Percentiles rank a stretch among this genome's conserved stretches.
These are phyloP conservation scores for Dryas integrifolia DNA, from an alignment of 331 rosid species.

Conservation along the genomic window DNA sequence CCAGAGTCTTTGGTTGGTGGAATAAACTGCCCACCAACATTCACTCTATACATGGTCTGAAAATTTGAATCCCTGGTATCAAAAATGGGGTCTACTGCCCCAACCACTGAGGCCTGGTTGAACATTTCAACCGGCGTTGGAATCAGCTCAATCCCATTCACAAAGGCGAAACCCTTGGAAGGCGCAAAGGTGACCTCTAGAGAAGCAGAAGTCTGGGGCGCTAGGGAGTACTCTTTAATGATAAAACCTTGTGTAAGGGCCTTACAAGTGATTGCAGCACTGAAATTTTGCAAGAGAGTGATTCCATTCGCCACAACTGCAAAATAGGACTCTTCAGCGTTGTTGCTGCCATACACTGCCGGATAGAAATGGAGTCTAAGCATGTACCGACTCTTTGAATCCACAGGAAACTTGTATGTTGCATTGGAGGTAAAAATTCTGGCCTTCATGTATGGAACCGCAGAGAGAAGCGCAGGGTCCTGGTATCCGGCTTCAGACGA, in stretches of 20 bases:
- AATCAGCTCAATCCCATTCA: conserved; percentile 72
- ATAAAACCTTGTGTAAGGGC: conserved; percentile 79
- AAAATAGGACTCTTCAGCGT: conserved; percentile 53
- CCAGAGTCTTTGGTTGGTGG: conserved; percentile 68
- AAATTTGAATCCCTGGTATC: conserved; percentile 39
- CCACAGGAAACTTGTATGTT: conserved; percentile 53
- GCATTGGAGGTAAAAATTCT: conserved; percentile 56
- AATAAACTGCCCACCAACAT: conserved; percentile 76
- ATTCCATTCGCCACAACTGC: conserved; percentile 52
- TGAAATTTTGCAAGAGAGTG: conserved; percentile 68
- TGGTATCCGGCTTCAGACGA: conserved; percentile 56
- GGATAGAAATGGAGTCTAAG: conserved; percentile 92
- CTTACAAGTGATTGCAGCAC: conserved; percentile 55
- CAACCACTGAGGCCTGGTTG: conserved; percentile 35
- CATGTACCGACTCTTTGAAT: conserved; percentile 52
- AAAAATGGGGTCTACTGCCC: conserved; percentile 30
- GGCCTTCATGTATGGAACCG: conserved; percentile 78
- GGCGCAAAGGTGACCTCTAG: conserved; percentile 63
- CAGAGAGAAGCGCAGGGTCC: conserved; percentile 65
- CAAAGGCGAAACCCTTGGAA: conserved; percentile 54
- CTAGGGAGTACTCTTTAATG: conserved; percentile 65
- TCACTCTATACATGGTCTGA: conserved; percentile 74
- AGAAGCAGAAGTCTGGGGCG: conserved; percentile 37
- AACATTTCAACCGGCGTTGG: conserved; percentile 48
- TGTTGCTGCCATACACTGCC: conserved; percentile 42